A percentile compares a stretch with the other conserved stretches of the same genome.
Evolutionary conservation across 176 grass and related monocot species (phyloP).

Genomic region (Phoenix dactylifera): DNA sequence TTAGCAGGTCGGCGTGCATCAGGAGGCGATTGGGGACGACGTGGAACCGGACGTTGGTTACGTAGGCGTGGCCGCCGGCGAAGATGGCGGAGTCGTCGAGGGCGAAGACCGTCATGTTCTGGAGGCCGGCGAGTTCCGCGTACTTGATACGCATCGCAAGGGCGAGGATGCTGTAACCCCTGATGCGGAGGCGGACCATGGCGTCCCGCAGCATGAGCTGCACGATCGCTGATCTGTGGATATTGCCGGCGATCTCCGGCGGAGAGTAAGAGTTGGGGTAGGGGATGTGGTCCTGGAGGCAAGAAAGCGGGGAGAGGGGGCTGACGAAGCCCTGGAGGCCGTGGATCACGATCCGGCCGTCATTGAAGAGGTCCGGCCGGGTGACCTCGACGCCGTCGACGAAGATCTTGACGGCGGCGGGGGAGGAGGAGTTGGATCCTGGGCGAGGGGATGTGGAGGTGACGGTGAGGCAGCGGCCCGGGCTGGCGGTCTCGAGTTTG

Average conservation of each 20-base stretch:
- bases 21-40: conserved; percentile 46
- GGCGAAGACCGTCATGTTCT: conserved; percentile 70
- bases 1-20: conserved; percentile 36
- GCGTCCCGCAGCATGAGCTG: conserved; percentile 62
- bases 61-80: conserved; percentile 49
- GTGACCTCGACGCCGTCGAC: conserved; percentile 55
- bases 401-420: conserved; percentile 30
- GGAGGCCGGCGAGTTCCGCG: conserved; percentile 36
- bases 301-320: conserved; percentile 48
- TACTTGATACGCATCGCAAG: conserved; percentile 72
- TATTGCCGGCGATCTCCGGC: conserved; percentile 4
- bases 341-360: conserved; percentile 58
- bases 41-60: conserved; percentile 58
- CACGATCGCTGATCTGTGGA: conserved; percentile 22
- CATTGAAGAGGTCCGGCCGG: conserved; percentile 59
- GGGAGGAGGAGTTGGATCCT: neutral
- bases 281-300: conserved; percentile 19
- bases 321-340: conserved; percentile 42
- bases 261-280: conserved; percentile 18
- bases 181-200: conserved; percentile 45
- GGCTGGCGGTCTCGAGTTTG: conserved; percentile 44
- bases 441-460: neutral
- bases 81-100: conserved; percentile 58
- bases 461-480: conserved; percentile 51
- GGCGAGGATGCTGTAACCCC: conserved; percentile 51